Percentiles rank a stretch among this genome's conserved stretches.
phyloP scores from a whole-genome alignment of 768 basidiomycete genomes.

The Phanerochaete sordida region DNA sequence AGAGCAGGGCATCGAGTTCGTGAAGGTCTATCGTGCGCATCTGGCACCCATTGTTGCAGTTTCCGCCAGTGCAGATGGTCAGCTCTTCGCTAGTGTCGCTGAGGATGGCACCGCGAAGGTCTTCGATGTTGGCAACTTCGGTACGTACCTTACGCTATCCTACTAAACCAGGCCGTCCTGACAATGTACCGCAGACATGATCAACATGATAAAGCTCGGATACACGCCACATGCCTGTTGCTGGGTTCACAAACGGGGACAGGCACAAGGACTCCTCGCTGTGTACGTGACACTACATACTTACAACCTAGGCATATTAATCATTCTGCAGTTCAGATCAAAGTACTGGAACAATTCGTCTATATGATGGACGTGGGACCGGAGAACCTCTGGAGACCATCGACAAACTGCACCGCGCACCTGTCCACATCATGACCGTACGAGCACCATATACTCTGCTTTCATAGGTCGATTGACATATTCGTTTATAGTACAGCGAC shows the following conservation, averaged over 20 bases:
- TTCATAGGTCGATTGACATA: not conserved
- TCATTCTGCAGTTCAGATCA: conserved; percentile 66
- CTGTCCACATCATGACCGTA: conserved; percentile 87
- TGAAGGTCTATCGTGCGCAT: conserved; percentile 96
- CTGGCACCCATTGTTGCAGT: conserved; percentile 74
- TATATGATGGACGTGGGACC: conserved; percentile 92
- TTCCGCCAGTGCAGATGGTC: conserved; percentile 87
- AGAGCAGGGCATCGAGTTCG: conserved; percentile 92
- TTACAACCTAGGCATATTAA: conserved; percentile 13
- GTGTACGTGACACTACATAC: conserved; percentile 50
- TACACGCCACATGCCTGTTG: conserved; percentile 87
- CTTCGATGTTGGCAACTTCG: conserved; percentile 97
- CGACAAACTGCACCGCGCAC: conserved; percentile 76
- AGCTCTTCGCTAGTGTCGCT: conserved; percentile 86
- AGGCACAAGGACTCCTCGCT: conserved; percentile 85
- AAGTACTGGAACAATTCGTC: conserved; percentile 65
- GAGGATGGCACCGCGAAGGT: conserved; percentile 93
- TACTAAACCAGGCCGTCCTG: not conserved
- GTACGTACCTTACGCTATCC: conserved; percentile 42
- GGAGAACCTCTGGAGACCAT: conserved; percentile 75
- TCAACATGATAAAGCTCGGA: conserved; percentile 91
- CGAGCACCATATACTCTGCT: not conserved
- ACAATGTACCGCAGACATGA: conserved; percentile 72
- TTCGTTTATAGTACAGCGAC: conserved; percentile 74
- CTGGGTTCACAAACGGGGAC: conserved; percentile 90